These are phyloP conservation scores for Aspergillus sergii DNA, from an alignment of 2,329 filamentous ascomycete genomes.

Conservation along the genomic window DNA sequence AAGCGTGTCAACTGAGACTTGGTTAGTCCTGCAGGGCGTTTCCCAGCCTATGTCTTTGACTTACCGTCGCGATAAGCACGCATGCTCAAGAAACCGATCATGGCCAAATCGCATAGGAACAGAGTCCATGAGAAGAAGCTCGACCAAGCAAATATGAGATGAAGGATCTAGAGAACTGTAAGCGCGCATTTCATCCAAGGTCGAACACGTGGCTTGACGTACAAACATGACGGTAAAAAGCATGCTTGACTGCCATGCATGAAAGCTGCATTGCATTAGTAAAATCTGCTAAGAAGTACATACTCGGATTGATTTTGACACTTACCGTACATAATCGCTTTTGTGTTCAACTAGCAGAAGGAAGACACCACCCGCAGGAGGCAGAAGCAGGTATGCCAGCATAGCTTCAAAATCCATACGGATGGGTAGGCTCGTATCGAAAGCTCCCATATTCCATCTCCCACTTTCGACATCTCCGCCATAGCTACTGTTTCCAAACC, in stretches of 20 bases:
- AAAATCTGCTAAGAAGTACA: background rate
- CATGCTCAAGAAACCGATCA: slow-evolving; percentile 76
- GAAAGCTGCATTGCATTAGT: slow-evolving; percentile 64
- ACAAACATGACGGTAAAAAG: slow-evolving; percentile 72
- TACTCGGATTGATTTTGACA: background rate
- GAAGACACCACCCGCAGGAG: slow-evolving; percentile 82
- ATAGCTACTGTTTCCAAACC: slow-evolving; percentile 45
- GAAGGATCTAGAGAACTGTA: slow-evolving; percentile 64
- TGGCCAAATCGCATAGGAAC: slow-evolving; percentile 70
- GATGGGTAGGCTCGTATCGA: slow-evolving; percentile 86
- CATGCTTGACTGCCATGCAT: slow-evolving; percentile 91
- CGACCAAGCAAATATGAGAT: slow-evolving; percentile 86
- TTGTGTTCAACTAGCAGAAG: slow-evolving; percentile 86
- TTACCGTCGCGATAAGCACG: slow-evolving; percentile 84
- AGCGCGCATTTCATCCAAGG: background rate
- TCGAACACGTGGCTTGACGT: slow-evolving; percentile 25
- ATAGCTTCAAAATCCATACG: slow-evolving; percentile 88
- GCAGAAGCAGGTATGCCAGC: slow-evolving; percentile 81
- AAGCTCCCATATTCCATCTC: slow-evolving; percentile 71
- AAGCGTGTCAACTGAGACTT: slow-evolving; percentile 60
- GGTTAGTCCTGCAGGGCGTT: slow-evolving; percentile 10
- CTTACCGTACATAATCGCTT: slow-evolving; percentile 91
- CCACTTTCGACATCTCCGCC: slow-evolving; percentile 49
- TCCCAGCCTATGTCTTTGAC: slow-evolving; percentile 16
- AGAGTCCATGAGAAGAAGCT: slow-evolving; percentile 81